These are phyloP conservation scores for Taphrina wiesneri DNA, from an alignment of 1,139 yeast species.

Conservation along the genomic window DNA sequence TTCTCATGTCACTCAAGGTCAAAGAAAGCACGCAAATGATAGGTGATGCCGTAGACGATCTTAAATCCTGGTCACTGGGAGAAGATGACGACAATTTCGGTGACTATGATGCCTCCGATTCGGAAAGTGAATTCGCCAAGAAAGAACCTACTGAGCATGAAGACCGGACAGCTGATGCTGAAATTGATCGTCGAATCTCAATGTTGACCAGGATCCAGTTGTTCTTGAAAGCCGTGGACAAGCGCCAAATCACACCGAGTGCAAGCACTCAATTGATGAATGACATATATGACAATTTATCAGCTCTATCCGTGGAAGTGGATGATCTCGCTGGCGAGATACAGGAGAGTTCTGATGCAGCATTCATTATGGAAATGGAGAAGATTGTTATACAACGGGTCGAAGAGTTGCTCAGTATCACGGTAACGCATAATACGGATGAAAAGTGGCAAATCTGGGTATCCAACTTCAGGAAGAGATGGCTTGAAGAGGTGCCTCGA, in stretches of 20 bases:
- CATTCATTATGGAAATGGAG: conserved; percentile 25
- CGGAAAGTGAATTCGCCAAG: background rate
- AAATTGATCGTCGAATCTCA: conserved; percentile 1
- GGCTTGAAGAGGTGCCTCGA: conserved; percentile 12
- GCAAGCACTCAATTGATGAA: conserved; percentile 1
- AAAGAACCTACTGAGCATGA: background rate
- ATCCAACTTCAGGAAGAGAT: conserved; percentile 4
- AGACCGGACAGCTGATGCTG: background rate
- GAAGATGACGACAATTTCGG: conserved; percentile 7
- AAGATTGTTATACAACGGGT: conserved; percentile 19
- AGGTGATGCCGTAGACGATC: conserved; percentile 20
- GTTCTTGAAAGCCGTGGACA: conserved; percentile 20
- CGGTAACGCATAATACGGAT: conserved; percentile 10
- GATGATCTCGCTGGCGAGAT: conserved; percentile 31
- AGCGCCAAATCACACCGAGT: background rate
- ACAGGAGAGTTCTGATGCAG: conserved; percentile 20
- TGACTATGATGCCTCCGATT: conserved; percentile 6
- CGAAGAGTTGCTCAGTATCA: conserved; percentile 5
- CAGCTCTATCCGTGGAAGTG: conserved; percentile 10
- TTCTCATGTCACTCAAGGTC: background rate
- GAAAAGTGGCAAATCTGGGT: conserved; percentile 22
- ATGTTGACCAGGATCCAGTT: conserved; percentile 17
- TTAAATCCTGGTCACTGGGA: conserved; percentile 8
- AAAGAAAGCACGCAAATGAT: conserved; percentile 16
- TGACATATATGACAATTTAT: conserved; percentile 5